Evolutionary conservation across 441 rosid species (phyloP).

Genomic region (Erodium trifolium): DNA sequence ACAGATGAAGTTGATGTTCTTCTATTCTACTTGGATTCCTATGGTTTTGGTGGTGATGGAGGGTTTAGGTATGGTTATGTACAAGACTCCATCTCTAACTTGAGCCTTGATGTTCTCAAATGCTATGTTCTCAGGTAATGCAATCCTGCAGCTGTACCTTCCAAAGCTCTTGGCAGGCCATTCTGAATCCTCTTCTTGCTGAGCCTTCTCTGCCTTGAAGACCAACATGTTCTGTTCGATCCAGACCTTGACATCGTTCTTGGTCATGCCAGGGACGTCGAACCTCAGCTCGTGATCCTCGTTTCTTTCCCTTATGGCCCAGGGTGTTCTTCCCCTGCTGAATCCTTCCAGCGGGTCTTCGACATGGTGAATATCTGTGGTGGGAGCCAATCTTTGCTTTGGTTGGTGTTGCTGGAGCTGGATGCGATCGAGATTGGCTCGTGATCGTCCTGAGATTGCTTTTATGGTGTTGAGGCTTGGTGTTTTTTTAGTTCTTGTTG

Average conservation of each 20-base stretch:
- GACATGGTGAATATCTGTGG: conserved; percentile 13
- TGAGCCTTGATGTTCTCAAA: conserved; percentile 24
- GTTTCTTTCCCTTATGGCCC: conserved; percentile 26
- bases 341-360: conserved; percentile 23
- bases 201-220: conserved; percentile 23
- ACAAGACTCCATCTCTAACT: conserved; percentile 27
- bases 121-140: conserved; percentile 25
- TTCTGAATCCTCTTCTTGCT: conserved; percentile 15
- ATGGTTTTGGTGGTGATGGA: conserved; percentile 13
- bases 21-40: conserved; percentile 20
- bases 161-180: conserved; percentile 24
- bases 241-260: conserved; percentile 26
- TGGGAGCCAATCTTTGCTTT: conserved; percentile 11
- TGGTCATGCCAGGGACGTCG: conserved; percentile 30
- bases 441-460: conserved; percentile 11
- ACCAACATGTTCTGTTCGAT: conserved; percentile 25
- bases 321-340: conserved; percentile 24
- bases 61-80: conserved; percentile 27
- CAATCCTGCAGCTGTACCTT: conserved; percentile 22
- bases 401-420: conserved; percentile 16
- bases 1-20: neutral
- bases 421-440: conserved; percentile 25
- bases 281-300: conserved; percentile 23
- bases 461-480: neutral
- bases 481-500: neutral